A percentile compares a stretch with the other conserved stretches of the same genome.
Conservation (phyloP, 371 early-diverging fungal genomes). For the Vairimorpha ceranae region DNA sequence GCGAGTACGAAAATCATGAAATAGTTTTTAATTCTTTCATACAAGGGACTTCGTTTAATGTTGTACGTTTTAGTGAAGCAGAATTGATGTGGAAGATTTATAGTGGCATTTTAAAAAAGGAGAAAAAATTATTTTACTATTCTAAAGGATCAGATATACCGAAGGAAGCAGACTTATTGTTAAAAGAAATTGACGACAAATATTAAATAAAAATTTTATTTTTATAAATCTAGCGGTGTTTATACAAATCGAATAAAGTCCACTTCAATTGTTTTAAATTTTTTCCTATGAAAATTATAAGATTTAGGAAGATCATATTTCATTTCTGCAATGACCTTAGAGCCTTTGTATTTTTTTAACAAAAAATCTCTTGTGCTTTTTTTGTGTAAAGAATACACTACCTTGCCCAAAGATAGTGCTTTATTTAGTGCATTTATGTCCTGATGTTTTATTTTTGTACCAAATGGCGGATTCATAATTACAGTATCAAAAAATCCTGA, state of each 20-base stretch:
- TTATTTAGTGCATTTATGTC: slow-evolving; percentile 52
- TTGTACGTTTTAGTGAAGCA: slow-evolving; percentile 34
- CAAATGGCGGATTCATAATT: slow-evolving; percentile 62
- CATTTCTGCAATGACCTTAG: slow-evolving; percentile 50
- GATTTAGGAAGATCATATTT: slow-evolving; percentile 54
- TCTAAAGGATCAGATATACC: slow-evolving; percentile 36
- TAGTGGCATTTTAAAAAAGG: slow-evolving; percentile 16
- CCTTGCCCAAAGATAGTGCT: slow-evolving; percentile 35
- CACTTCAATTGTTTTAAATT: slow-evolving; percentile 46
- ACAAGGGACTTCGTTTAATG: slow-evolving; percentile 14
- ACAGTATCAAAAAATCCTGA: slow-evolving; percentile 35
- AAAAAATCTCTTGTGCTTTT: slow-evolving; percentile 56
- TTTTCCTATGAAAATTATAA: slow-evolving; percentile 59
- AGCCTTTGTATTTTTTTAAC: slow-evolving; percentile 42
- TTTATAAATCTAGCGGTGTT: not conserved
- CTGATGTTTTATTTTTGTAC: slow-evolving; percentile 54
- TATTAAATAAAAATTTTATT: not conserved
- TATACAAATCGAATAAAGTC: slow-evolving; percentile 47
- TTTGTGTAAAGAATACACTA: slow-evolving; percentile 60
- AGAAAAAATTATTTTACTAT: slow-evolving; percentile 36
- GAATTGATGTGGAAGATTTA: slow-evolving; percentile 51
- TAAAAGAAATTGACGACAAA: slow-evolving; percentile 22
- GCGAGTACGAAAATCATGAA: slow-evolving; percentile 39
- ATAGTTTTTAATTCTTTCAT: slow-evolving; percentile 49
- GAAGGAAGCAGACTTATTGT: slow-evolving; percentile 18